Conservation (phyloP, 192 early-diverging fungal genomes). For the Cladochytrium replicatum region DNA sequence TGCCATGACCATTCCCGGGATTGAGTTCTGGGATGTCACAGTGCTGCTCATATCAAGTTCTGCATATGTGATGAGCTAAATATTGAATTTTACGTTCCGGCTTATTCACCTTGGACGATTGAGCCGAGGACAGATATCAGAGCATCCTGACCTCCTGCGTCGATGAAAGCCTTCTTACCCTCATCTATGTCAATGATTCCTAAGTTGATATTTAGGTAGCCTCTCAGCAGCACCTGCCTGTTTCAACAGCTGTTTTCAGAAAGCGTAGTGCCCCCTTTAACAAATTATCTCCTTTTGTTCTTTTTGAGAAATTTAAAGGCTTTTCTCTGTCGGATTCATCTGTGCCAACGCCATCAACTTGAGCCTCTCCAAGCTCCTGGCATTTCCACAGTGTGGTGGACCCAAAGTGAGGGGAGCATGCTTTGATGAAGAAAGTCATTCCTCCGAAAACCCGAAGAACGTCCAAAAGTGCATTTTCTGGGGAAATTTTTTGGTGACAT, state of each 20-base stretch:
- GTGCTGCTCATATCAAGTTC: conserved; percentile 14
- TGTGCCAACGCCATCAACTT: conserved; percentile 5
- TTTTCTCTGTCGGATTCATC: conserved; percentile 15
- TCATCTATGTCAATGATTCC: conserved; percentile 8
- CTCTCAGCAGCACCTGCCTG: conserved; percentile 9
- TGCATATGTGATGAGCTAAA: conserved; percentile 1
- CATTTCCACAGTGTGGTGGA: too few relatives aligned
- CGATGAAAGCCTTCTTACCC: conserved; percentile 27
- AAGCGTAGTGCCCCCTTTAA: conserved; percentile 24
- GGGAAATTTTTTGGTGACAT: not conserved
- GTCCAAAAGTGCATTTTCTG: too few relatives aligned
- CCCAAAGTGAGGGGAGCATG: too few relatives aligned
- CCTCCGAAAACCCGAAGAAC: too few relatives aligned
- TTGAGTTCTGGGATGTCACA: conserved; percentile 19
- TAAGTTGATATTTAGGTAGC: not conserved
- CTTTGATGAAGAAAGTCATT: too few relatives aligned
- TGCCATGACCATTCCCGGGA: conserved; percentile 30
- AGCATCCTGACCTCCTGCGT: conserved; percentile 22
- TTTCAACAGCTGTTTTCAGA: conserved; percentile 28
- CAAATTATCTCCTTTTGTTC: conserved; percentile 15
- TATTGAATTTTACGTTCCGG: conserved; percentile 13
- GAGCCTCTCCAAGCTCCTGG: conserved; percentile 13
- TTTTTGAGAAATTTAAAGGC: conserved; percentile 17
- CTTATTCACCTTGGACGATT: conserved; percentile 8
- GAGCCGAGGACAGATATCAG: conserved; percentile 18